phyloP scores from a whole-genome alignment of 2,329 filamentous ascomycete genomes.

The Exophiala spinifera region DNA sequence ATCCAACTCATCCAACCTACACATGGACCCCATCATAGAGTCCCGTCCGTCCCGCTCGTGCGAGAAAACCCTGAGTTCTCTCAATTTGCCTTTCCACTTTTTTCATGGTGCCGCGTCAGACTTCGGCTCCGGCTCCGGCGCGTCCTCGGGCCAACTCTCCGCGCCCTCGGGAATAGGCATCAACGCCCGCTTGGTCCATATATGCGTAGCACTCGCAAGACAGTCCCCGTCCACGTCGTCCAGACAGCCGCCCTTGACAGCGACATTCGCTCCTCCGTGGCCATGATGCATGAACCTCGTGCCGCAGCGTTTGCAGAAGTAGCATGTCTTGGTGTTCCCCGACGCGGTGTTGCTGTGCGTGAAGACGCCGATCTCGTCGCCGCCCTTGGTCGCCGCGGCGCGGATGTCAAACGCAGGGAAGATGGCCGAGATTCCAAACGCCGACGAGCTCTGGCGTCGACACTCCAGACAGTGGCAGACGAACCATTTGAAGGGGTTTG shows the following conservation, averaged over 20 bases:
- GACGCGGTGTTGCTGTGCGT: constrained; percentile 57
- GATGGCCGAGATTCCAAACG: constrained; percentile 67
- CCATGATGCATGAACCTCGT: constrained; percentile 62
- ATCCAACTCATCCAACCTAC: too few species aligned
- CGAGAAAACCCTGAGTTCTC: too few species aligned
- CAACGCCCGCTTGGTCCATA: constrained; percentile 67
- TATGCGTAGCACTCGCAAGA: constrained; percentile 61
- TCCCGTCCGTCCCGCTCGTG: too few species aligned
- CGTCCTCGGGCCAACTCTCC: constrained; percentile 56
- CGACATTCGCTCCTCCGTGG: constrained; percentile 59
- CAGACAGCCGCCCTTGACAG: constrained; percentile 66
- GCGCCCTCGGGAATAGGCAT: constrained; percentile 65
- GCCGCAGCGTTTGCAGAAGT: constrained; percentile 66
- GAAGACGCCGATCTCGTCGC: constrained; percentile 28
- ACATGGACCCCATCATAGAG: too few species aligned
- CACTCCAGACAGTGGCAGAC: constrained; percentile 70
- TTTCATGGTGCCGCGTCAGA: too few species aligned
- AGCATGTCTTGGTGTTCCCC: constrained; percentile 59
- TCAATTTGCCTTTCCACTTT: background rate
- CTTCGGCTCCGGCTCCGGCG: constrained; percentile 25
- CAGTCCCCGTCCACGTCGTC: constrained; percentile 59
- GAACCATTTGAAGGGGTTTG: constrained; percentile 62
- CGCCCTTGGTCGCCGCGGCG: constrained; percentile 6
- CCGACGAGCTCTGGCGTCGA: constrained; percentile 62
- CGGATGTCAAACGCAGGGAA: constrained; percentile 65